phyloP scores from a whole-genome alignment of 805 yeast species.

The Kodamaea hsintzibuensis region DNA sequence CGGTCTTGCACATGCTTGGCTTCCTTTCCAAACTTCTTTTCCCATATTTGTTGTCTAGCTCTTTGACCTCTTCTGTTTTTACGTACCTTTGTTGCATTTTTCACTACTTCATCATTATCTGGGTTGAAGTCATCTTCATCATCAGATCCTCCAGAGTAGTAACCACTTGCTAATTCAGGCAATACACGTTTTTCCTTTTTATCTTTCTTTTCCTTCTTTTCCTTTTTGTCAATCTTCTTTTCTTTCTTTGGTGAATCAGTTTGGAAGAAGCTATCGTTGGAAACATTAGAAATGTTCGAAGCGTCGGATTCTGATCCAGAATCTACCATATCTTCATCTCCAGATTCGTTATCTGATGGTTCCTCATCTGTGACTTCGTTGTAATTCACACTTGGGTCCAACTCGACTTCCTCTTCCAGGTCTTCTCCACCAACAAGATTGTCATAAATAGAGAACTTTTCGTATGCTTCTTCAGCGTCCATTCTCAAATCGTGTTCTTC shows the following conservation, averaged over 20 bases:
- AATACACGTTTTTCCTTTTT: constrained; percentile 39
- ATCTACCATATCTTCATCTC: neutral
- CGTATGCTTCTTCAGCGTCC: constrained; percentile 29
- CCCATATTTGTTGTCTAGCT: constrained; percentile 97
- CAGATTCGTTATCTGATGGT: constrained; percentile 40
- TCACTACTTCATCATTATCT: constrained; percentile 50
- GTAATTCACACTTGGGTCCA: constrained; percentile 45
- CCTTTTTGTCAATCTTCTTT: constrained; percentile 20
- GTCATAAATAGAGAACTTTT: constrained; percentile 38
- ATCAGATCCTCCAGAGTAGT: constrained; percentile 81
- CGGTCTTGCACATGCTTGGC: constrained; percentile 85
- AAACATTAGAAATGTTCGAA: constrained; percentile 5
- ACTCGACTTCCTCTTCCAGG: constrained; percentile 21
- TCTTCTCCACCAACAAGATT: constrained; percentile 46
- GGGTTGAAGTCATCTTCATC: constrained; percentile 47
- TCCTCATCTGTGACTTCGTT: constrained; percentile 70
- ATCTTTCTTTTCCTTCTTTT: constrained; percentile 21
- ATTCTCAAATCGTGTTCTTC: constrained; percentile 13
- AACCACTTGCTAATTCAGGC: constrained; percentile 79
- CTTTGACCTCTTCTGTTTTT: constrained; percentile 96
- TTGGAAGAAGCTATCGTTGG: constrained; percentile 39
- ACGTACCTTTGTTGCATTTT: constrained; percentile 54
- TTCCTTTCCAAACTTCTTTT: constrained; percentile 73
- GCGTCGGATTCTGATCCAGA: constrained; percentile 14
- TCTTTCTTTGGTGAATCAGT: constrained; percentile 23